Evolutionary conservation across 106 monocot genomes (phyloP).

Genomic region (Dioscorea alata): DNA sequence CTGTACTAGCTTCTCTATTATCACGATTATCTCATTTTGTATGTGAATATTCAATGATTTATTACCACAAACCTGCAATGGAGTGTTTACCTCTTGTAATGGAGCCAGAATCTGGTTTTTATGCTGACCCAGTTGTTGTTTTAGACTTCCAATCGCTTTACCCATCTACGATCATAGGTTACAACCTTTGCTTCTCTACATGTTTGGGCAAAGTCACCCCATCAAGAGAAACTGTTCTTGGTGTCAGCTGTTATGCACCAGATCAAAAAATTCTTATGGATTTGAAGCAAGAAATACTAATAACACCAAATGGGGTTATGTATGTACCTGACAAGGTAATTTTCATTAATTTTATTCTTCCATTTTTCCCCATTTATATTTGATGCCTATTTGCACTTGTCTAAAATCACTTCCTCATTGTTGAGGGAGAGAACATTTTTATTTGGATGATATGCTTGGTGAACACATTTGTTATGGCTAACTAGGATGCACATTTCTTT

Average conservation of each 20-base stretch:
- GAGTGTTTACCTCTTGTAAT: constrained; percentile 97
- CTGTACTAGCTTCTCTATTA: too few relatives aligned
- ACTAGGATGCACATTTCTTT: too few relatives aligned
- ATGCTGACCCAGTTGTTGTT: constrained; percentile 86
- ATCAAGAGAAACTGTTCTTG: constrained; percentile 60
- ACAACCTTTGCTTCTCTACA: constrained; percentile 85
- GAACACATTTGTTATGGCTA: too few relatives aligned
- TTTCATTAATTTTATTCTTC: background rate
- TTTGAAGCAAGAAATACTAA: constrained; percentile 40
- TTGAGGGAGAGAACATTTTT: too few relatives aligned
- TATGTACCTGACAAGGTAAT: constrained; percentile 72
- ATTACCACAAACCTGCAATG: constrained; percentile 61
- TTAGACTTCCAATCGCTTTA: constrained; percentile 97
- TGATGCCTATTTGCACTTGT: too few relatives aligned
- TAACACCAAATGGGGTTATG: constrained; percentile 87
- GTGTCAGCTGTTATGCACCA: constrained; percentile 64
- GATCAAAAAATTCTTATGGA: constrained; percentile 48
- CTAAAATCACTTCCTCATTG: too few relatives aligned
- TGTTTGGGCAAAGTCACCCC: constrained; percentile 78
- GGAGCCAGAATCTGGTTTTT: constrained; percentile 96
- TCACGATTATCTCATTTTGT: too few relatives aligned
- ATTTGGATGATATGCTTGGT: too few relatives aligned
- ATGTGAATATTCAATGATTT: too few relatives aligned
- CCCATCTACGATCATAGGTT: constrained; percentile 99
- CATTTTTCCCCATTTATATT: background rate